Base-by-base conservation (phyloP, 129 eudicot species). In the Helianthus annuus region DNA sequence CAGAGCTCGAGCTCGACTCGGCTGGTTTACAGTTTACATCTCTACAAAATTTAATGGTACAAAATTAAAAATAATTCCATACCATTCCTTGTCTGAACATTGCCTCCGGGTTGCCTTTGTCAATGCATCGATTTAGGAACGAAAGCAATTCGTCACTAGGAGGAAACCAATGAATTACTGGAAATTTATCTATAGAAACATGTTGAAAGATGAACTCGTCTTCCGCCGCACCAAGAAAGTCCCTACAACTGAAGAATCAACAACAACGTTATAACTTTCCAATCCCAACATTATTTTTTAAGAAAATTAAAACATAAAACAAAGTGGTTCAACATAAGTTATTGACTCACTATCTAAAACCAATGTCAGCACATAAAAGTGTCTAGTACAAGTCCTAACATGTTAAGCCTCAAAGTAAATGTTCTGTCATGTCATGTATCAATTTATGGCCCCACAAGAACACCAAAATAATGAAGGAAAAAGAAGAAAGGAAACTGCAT, bases 41-140 rank as follows among this genome's bases (percentile, higher is more conserved):
- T 42, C 46, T 7, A 42, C 46, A 42, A 42, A 34, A 29, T 62
- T 17, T 57, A 32, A 48, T n/a, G 49, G 44, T 16, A 58, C 29
- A 5, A 67, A 42, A 36, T 32, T 61, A 32, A 10, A 60, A 60
- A 66, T 3, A 17, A 34, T 36, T 15, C 5, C 78, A 11, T 79
- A 79, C 87, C 84, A 79, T 79, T 68, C 87, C 87, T 75, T 83
- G 84, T 45, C 84, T 75, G 27, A 74, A 83, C 66, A 83, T 55
- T 27, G 87, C 79, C 79, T 83, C 87, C 0, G 84, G 87, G 64
- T 83, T 83, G 36, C 84, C 87, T 54, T 54, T 70, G 32, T 83
- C 81, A 7, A 64, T 71, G 53, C 87, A 83, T 10, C 53, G 70
- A 53, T 83, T 79, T 45, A 83, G 66, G 75, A 83, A 83, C 0